Base-by-base conservation (phyloP, 2,329 filamentous ascomycete species). In the Didymosphaeria variabile region DNA sequence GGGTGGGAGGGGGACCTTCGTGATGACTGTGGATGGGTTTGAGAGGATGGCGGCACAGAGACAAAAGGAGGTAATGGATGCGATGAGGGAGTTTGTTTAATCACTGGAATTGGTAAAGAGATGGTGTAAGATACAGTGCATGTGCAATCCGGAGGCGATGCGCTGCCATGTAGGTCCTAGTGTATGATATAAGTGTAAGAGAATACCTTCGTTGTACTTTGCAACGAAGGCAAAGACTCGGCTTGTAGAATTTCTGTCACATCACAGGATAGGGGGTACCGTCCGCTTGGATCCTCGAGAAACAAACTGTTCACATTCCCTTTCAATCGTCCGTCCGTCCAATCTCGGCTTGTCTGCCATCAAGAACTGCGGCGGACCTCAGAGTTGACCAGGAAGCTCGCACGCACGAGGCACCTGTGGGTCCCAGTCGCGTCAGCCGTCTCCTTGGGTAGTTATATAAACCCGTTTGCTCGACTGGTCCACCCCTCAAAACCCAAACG, bases 1-100 rank as follows among this genome's bases (percentile, higher is more conserved):
- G 3, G 91, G 90, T 2, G 95, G 95, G 0, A 85, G 95, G 58
- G 90, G 90, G 0, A 91, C 89, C 1, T 92, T 92, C 75, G 87
- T 91, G 5, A 92, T 92, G 90, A 86, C 81, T 63, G 87, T 91
- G 51, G 89, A 92, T 80, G 84, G 85, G 40, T 92, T 91, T 76
- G 89, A 92, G 80, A 85, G 83, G 72, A 87, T 92, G 82, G 85
- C 83, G 44, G 80, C 80, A 44, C 86, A 85, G 72, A 80, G 89
- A 72, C 86, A 88, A 74, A 87, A 83, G 72, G 83, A 81, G 38
- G 84, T 88, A 26, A 66, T 89, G 66, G 73, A 77, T 10, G 62
- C 56, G 3, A 67, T 76, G 72, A 63, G 69, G 26, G 72, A 77
- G 40, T 75, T 75, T 55, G 46, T 15, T 59, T 40, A 52, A 17